Percentiles rank a stretch among this genome's conserved stretches.
Conservation (phyloP, 148 eudicot species). For the Selenicereus undatus region DNA sequence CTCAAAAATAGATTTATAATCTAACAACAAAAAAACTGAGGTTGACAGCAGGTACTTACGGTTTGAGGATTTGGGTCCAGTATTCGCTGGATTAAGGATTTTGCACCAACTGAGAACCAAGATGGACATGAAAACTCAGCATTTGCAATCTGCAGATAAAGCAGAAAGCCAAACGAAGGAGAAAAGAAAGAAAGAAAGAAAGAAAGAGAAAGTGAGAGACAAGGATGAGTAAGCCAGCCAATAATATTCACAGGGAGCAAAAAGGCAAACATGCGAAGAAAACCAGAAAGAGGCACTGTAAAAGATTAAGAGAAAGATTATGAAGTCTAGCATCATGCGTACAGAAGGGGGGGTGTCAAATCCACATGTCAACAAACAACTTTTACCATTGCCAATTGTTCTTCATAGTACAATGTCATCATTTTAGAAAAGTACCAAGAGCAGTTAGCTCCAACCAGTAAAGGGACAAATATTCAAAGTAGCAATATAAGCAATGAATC, state of each 20-base stretch:
- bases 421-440: background rate
- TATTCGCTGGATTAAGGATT: conserved; percentile 71
- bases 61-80: conserved; percentile 90
- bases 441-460: background rate
- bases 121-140: conserved; percentile 90
- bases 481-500: background rate
- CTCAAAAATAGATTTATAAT: no score
- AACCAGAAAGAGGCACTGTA: background rate
- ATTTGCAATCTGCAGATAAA: conserved; percentile 60
- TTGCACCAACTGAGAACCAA: conserved; percentile 91
- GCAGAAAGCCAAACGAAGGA: conserved; percentile 3
- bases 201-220: background rate
- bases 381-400: background rate
- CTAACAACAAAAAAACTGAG: no score
- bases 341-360: background rate
- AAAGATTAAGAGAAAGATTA: background rate
- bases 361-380: background rate
- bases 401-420: background rate
- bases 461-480: background rate
- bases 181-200: background rate
- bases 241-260: background rate
- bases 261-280: background rate
- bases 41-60: conserved; percentile 34
- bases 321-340: background rate
- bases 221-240: background rate